A percentile compares a stretch with the other conserved stretches of the same genome.
Conservation (phyloP, 805 yeast genomes). For the Pichia nakasei region DNA sequence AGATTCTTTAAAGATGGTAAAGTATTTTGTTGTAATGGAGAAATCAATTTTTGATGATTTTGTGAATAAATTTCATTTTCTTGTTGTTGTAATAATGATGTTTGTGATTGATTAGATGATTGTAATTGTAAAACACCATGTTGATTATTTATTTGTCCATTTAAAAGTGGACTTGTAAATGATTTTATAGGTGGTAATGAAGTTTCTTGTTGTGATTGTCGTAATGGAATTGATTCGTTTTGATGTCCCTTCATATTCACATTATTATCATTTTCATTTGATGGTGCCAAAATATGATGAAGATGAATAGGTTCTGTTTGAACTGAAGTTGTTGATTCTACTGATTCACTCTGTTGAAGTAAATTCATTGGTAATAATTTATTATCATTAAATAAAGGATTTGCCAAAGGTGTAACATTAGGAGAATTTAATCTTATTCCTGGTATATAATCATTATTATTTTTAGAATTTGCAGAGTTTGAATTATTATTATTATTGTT, state of each 20-base stretch:
- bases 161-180: background rate
- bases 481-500: no score
- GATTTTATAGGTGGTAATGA: background rate
- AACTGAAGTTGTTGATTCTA: constrained; percentile 2
- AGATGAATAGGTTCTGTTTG: constrained; percentile 10
- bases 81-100: constrained; percentile 10
- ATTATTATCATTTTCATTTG: background rate
- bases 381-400: constrained; percentile 6
- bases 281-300: constrained; percentile 10
- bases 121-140: background rate
- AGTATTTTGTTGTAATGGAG: constrained; percentile 8
- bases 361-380: constrained; percentile 22
- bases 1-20: constrained; percentile 10
- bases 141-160: background rate
- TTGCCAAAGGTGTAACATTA: constrained; percentile 13
- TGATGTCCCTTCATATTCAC: constrained; percentile 1
- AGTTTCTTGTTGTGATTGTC: background rate
- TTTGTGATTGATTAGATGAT: constrained; percentile 6
- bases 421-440: constrained; percentile 26
- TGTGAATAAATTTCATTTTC: constrained; percentile 3
- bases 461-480: constrained; percentile 7
- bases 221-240: background rate
- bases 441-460: constrained; percentile 22
- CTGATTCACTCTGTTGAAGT: constrained; percentile 1
- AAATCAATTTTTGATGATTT: constrained; percentile 6